Evolutionary conservation across 345 rosid genomes (phyloP).

Genomic region (Carallia pectinifolia): DNA sequence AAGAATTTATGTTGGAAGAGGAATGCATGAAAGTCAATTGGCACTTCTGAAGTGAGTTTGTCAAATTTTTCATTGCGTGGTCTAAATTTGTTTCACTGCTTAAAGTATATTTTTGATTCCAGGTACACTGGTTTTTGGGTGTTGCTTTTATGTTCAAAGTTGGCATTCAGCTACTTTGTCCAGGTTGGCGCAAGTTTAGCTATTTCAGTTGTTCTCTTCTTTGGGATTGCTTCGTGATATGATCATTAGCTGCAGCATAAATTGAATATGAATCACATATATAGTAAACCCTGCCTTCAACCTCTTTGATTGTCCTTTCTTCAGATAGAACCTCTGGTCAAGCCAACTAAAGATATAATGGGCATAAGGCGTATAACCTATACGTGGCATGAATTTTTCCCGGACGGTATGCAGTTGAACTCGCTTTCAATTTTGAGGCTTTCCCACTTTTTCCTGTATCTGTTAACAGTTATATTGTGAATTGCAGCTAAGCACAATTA

Average conservation of each 20-base stretch:
- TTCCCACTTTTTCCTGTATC: constrained; percentile 15
- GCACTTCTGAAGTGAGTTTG: constrained; percentile 78
- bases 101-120: constrained; percentile 24
- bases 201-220: background rate
- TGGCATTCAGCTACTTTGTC: constrained; percentile 70
- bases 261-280: background rate
- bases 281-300: background rate
- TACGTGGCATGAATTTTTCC: constrained; percentile 92
- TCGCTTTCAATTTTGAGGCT: constrained; percentile 11
- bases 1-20: constrained; percentile 89
- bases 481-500: constrained; percentile 63
- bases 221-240: background rate
- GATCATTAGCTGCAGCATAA: background rate
- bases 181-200: constrained; percentile 49
- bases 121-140: constrained; percentile 95
- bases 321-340: constrained; percentile 80
- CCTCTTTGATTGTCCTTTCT: constrained; percentile 9
- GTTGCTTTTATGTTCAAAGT: constrained; percentile 65
- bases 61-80: constrained; percentile 10
- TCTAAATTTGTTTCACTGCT: constrained; percentile 6
- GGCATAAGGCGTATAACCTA: constrained; percentile 56
- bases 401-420: constrained; percentile 47
- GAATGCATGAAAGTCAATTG: constrained; percentile 98
- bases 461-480: constrained; percentile 16
- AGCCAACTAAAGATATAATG: constrained; percentile 91